Conservation (phyloP, 305 asterid species). For the Fraxinus nigra region DNA sequence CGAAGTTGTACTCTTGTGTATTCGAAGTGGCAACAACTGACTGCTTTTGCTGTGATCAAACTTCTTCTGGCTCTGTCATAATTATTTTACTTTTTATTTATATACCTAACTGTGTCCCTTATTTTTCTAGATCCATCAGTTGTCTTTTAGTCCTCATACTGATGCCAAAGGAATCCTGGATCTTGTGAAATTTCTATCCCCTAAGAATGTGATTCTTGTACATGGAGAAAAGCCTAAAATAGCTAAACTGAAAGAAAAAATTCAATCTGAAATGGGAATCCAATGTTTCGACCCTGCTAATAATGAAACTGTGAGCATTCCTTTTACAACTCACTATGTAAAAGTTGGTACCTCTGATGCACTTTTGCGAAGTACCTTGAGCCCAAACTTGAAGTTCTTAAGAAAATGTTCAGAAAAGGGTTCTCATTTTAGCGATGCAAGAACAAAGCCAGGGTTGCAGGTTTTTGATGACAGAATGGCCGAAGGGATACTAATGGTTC, state of each 20-base stretch:
- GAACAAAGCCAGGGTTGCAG: constrained; percentile 35
- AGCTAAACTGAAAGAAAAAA: constrained; percentile 58
- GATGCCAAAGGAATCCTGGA: constrained; percentile 96
- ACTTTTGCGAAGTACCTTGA: constrained; percentile 51
- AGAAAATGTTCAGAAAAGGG: constrained; percentile 25
- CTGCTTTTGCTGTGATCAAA: background rate
- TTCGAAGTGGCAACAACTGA: background rate
- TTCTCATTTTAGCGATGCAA: constrained; percentile 25
- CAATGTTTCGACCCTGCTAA: constrained; percentile 76
- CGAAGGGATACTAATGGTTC: constrained; percentile 53
- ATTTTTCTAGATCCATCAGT: constrained; percentile 66
- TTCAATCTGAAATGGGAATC: constrained; percentile 60
- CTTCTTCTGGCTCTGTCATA: background rate
- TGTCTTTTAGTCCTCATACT: constrained; percentile 93
- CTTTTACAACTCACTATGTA: constrained; percentile 43
- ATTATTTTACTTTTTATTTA: background rate
- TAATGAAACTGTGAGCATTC: constrained; percentile 52
- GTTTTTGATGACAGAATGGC: constrained; percentile 66
- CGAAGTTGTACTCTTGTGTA: background rate
- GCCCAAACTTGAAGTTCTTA: constrained; percentile 68
- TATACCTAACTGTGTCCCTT: background rate
- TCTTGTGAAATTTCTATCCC: constrained; percentile 77
- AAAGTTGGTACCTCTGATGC: constrained; percentile 59
- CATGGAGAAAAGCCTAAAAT: constrained; percentile 92
- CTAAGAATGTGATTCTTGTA: constrained; percentile 81